Evolutionary conservation across 2,329 filamentous ascomycete species (phyloP).

Genomic region (Cladobotryum protrusum): DNA sequence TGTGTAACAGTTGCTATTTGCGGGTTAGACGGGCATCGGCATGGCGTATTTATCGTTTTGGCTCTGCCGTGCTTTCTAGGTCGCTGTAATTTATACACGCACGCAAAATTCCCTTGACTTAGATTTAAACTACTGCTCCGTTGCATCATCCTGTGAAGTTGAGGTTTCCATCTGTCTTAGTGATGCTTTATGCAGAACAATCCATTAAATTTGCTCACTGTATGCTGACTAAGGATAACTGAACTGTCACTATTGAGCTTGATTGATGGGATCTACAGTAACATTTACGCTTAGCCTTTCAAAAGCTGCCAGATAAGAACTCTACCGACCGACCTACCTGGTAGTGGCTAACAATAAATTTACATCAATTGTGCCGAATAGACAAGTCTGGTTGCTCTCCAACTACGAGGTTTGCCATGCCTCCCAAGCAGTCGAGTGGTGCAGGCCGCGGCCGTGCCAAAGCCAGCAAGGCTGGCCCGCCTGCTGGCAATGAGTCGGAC

Average conservation of each 20-base stretch:
- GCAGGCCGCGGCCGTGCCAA: constrained; percentile 32
- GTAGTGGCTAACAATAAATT: no score
- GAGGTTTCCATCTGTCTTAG: background rate
- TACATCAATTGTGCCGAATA: no score
- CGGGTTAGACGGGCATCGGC: constrained; percentile 45
- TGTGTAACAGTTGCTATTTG: constrained; percentile 37
- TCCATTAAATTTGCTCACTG: background rate
- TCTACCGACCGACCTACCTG: no score
- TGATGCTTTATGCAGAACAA: background rate
- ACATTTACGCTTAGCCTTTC: no score
- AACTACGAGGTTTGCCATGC: constrained; percentile 26
- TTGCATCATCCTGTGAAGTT: background rate
- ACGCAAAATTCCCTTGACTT: constrained; percentile 46
- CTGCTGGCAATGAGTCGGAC: constrained; percentile 19
- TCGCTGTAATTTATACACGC: constrained; percentile 60
- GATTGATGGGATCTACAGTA: no score
- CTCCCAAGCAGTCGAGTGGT: constrained; percentile 34
- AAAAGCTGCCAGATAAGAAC: no score
- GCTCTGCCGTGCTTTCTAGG: constrained; percentile 42
- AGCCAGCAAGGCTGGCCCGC: constrained; percentile 20
- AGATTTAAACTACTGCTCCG: background rate
- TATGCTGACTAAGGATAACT: background rate
- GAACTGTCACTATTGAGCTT: no score
- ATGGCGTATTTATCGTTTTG: constrained; percentile 40
- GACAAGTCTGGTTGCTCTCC: no score